Conservation (phyloP, 2,329 filamentous ascomycete genomes). For the Epichloe scottii region DNA sequence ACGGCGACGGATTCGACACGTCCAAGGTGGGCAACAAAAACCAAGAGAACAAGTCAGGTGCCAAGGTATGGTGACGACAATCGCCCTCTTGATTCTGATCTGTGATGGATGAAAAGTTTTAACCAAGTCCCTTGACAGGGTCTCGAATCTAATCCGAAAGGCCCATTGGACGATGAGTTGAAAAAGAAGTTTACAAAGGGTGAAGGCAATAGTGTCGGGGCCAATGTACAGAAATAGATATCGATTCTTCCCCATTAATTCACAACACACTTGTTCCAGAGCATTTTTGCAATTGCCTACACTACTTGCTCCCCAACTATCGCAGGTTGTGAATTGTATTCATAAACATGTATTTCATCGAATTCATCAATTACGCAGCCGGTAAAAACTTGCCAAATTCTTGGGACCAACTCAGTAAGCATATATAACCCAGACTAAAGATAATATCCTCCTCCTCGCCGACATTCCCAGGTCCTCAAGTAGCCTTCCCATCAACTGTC, state of each 20-base stretch:
- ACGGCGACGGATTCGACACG: slow-evolving; percentile 45
- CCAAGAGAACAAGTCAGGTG: slow-evolving; percentile 36
- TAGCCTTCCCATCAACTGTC: slow-evolving; percentile 15
- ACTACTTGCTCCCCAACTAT: too few relatives aligned
- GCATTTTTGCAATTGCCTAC: background rate
- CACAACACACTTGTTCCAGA: too few relatives aligned
- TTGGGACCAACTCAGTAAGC: background rate
- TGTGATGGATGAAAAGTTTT: background rate
- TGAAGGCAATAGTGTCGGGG: slow-evolving; percentile 7
- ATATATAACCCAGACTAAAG: background rate
- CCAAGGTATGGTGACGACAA: slow-evolving; percentile 29
- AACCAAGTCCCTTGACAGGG: slow-evolving; percentile 20
- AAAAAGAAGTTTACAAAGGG: slow-evolving; percentile 49
- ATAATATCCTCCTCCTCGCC: background rate
- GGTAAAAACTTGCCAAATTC: too few relatives aligned
- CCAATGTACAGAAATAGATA: slow-evolving; percentile 3
- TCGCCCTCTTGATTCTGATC: background rate
- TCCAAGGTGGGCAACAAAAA: slow-evolving; percentile 42
- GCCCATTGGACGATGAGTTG: slow-evolving; percentile 46
- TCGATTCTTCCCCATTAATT: too few relatives aligned
- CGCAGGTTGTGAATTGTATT: too few relatives aligned
- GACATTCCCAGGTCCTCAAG: background rate
- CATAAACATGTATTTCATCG: background rate
- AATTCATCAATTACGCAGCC: background rate
- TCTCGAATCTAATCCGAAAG: slow-evolving; percentile 53